phyloP scores from a whole-genome alignment of 1,284 basidiomycete genomes.

The Ustilago loliicola region DNA sequence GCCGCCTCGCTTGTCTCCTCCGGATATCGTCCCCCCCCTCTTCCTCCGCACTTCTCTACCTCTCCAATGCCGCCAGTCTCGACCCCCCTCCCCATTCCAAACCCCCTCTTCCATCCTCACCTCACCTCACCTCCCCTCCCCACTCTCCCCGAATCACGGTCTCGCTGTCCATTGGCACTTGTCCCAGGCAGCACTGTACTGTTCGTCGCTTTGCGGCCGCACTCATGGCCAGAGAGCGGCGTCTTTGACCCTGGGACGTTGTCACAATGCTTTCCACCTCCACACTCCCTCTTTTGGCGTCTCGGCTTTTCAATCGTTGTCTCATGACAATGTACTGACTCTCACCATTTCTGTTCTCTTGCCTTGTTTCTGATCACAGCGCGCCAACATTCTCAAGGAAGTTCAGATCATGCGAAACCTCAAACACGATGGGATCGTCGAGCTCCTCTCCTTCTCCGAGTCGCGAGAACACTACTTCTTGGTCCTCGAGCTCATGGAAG shows the following conservation, averaged over 20 bases:
- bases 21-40: background rate
- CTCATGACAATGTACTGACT: slow-evolving; percentile 24
- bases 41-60: background rate
- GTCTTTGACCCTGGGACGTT: slow-evolving; percentile 13
- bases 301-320: background rate
- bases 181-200: slow-evolving; percentile 24
- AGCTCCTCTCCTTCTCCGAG: slow-evolving; percentile 75
- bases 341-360: slow-evolving; percentile 49
- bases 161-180: background rate
- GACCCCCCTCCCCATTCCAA: background rate
- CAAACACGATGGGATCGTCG: slow-evolving; percentile 89
- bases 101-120: background rate
- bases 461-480: slow-evolving; percentile 94
- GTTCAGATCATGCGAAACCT: slow-evolving; percentile 99
- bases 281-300: background rate
- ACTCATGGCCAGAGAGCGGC: slow-evolving; percentile 52
- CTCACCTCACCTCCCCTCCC: background rate
- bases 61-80: background rate
- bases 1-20: slow-evolving; percentile 5
- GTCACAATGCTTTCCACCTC: slow-evolving; percentile 13
- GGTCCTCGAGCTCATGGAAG: slow-evolving; percentile 83
- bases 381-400: slow-evolving; percentile 98
- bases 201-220: slow-evolving; percentile 46
- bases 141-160: background rate
- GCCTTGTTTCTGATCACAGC: slow-evolving; percentile 74